These are phyloP conservation scores for Nectriaceae sp. DNA, from an alignment of 2,329 filamentous ascomycete species.

Conservation along the genomic window DNA sequence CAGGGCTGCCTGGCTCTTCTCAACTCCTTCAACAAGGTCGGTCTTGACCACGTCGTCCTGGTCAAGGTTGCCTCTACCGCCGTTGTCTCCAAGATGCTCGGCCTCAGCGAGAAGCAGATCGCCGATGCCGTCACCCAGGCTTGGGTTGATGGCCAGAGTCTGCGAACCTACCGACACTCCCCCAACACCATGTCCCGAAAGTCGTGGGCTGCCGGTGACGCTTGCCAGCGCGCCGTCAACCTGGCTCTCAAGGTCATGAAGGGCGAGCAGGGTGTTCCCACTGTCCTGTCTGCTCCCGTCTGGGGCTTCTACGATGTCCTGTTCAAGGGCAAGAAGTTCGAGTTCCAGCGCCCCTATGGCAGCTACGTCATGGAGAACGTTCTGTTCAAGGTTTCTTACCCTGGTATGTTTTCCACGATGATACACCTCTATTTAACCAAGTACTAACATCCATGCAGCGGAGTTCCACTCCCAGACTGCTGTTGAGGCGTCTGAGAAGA, in stretches of 20 bases:
- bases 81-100: slow-evolving; percentile 93
- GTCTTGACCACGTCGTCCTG: slow-evolving; percentile 93
- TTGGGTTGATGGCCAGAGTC: slow-evolving; percentile 93
- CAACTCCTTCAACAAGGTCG: slow-evolving; percentile 99
- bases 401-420: slow-evolving; percentile 57
- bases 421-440: not conserved
- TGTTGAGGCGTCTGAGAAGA: slow-evolving; percentile 88
- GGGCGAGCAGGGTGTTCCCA: slow-evolving; percentile 89
- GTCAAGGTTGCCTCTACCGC: slow-evolving; percentile 97
- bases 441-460: slow-evolving; percentile 47
- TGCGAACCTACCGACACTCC: slow-evolving; percentile 95
- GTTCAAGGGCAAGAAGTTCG: slow-evolving; percentile 93
- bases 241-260: slow-evolving; percentile 87
- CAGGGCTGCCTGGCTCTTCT: slow-evolving; percentile 95
- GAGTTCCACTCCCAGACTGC: slow-evolving; percentile 99
- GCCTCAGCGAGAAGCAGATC: slow-evolving; percentile 85
- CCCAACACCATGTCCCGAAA: slow-evolving; percentile 99
- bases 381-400: slow-evolving; percentile 99
- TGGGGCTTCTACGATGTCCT: slow-evolving; percentile 99
- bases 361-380: slow-evolving; percentile 99
- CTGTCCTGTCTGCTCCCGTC: slow-evolving; percentile 85
- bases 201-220: slow-evolving; percentile 98
- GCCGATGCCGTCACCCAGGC: slow-evolving; percentile 95
- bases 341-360: slow-evolving; percentile 94
- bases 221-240: slow-evolving; percentile 93